Evolutionary conservation across 371 early-diverging fungal species (phyloP), one percentile per base, ranked within the genome.

Genomic region (Modicella reniformis): DNA sequence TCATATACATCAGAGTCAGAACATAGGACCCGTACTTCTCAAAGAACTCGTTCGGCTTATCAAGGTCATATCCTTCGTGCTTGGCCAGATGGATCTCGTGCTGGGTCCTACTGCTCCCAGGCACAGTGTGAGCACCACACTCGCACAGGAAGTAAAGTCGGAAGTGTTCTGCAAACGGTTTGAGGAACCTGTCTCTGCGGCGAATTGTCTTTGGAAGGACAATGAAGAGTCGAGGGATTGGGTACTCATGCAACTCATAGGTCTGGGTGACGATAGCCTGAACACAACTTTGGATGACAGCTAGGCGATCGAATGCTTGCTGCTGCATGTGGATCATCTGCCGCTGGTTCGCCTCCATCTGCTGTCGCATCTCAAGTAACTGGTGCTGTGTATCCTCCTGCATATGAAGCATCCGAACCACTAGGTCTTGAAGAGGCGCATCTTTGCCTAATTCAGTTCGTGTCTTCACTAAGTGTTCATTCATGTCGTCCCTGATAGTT

Each of bases 111-210:
- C 30, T 52, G 6, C 23, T 37, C 17, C 53, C 40, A 1, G 49
- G 37, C 48, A 15, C 28, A 28, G 61, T 69, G 26, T 74, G 74
- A 1, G 30, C 25, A 7, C 65, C 70, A 9, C 74, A 74, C 37
- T 74, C 74, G 28, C 74, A 74, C 29, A 74, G 26, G 34, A 74
- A 74, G 28, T 55, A 69, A 1, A 74, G 59, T 15, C 65, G 69
- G 48, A 74, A 74, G 48, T 74, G 67, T 15, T 40, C 33, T 8
- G 41, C 23, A 40, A 74, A 68, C 0, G 60, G 64, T 23, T 33
- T 33, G 37, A 3, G 10, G 23, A 70, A 9, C 19, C 15, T 40
- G 21, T 64, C 65, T 21, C 59, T 21, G 3, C 57, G 52, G 4
- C 25, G 17, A 1, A 21, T 19, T 8, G 23, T 23, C 21, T 26